These are phyloP conservation scores for Silene coronaria DNA, from an alignment of 179 eudicot species.

Conservation along the genomic window DNA sequence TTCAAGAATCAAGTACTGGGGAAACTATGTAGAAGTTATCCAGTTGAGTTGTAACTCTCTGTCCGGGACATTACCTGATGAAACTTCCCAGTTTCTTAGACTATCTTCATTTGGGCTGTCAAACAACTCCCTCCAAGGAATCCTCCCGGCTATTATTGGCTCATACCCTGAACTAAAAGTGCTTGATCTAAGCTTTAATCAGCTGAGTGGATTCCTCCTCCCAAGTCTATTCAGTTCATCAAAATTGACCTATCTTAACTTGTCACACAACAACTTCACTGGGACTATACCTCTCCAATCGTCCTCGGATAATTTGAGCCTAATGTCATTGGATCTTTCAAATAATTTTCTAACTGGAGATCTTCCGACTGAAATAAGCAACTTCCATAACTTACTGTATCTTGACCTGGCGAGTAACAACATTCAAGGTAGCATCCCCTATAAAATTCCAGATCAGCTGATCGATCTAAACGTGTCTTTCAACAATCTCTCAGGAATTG, in stretches of 20 bases:
- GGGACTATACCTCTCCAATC: conserved; percentile 31
- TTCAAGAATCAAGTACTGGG: conserved; percentile 46
- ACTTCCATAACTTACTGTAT: conserved; percentile 30
- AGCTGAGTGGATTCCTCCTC: conserved; percentile 35
- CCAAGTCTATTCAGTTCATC: conserved; percentile 38
- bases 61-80: conserved; percentile 39
- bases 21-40: conserved; percentile 45
- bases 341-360: conserved; percentile 39
- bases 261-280: conserved; percentile 46
- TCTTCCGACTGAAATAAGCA: conserved; percentile 39
- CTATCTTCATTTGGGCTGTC: conserved; percentile 41
- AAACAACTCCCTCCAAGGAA: conserved; percentile 49
- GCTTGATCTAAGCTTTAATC: conserved; percentile 50
- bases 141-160: conserved; percentile 36
- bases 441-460: conserved; percentile 39
- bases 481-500: conserved; percentile 56
- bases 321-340: conserved; percentile 42
- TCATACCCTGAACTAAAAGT: conserved; percentile 43
- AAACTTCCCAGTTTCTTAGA: conserved; percentile 52
- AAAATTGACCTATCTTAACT: conserved; percentile 32
- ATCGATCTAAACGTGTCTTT: conserved; percentile 43
- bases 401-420: conserved; percentile 50
- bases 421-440: conserved; percentile 47
- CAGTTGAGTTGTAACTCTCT: conserved; percentile 45
- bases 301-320: conserved; percentile 13